phyloP scores from a whole-genome alignment of 805 yeast genomes.

The Yarrowia sp. region DNA sequence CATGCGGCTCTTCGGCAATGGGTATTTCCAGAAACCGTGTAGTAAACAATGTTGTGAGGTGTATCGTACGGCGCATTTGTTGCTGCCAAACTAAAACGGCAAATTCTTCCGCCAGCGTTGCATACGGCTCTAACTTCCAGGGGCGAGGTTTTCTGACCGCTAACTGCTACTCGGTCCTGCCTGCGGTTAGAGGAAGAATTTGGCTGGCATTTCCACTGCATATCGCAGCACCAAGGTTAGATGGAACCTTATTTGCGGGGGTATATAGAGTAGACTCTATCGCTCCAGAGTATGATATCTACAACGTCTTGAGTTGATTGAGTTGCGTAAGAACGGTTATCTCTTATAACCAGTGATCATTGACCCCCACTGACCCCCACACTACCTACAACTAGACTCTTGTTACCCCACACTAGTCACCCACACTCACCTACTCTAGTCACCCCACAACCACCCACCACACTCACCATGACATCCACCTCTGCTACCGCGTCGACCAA shows the following conservation, averaged over 20 bases:
- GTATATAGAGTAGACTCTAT: neutral
- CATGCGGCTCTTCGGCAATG: no score
- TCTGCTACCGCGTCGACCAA: constrained; percentile 14
- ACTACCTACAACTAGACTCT: no score
- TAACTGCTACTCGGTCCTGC: constrained; percentile 27
- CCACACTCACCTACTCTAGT: no score
- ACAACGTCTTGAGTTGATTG: no score
- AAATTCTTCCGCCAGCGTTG: neutral
- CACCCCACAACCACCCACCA: neutral
- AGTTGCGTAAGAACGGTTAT: no score
- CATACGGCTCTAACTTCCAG: neutral
- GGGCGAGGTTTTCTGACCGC: neutral
- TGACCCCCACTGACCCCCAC: no score
- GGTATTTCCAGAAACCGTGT: no score
- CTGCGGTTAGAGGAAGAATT: constrained; percentile 25
- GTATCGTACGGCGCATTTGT: no score
- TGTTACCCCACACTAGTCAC: no score
- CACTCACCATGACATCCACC: neutral
- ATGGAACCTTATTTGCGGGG: neutral
- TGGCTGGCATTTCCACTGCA: constrained; percentile 9
- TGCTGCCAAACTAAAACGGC: neutral
- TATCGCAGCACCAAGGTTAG: neutral
- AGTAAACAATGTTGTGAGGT: neutral
- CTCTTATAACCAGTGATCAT: no score
- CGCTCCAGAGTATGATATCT: no score